phyloP scores from a whole-genome alignment of 163 green algal species.

The Coccomyxa subellipsoidea region DNA sequence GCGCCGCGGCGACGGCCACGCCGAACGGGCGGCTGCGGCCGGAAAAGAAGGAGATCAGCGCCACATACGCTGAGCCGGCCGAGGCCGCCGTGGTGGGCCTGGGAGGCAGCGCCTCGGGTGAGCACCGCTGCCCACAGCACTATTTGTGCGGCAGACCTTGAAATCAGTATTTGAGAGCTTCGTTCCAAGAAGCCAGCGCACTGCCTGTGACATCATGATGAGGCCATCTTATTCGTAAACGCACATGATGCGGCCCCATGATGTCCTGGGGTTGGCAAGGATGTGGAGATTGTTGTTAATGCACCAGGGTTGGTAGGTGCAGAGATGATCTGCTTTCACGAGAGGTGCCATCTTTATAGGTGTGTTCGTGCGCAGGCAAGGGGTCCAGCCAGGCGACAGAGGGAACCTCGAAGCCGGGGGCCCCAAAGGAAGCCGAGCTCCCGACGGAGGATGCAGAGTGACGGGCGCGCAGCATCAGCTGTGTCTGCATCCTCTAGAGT shows the following conservation, averaged over 20 bases:
- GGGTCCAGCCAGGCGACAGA: background rate
- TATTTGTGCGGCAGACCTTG: background rate
- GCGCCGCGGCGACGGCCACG: background rate
- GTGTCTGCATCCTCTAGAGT: background rate
- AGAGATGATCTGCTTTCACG: no score
- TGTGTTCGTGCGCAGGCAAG: background rate
- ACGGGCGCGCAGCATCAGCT: background rate
- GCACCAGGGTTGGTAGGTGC: no score
- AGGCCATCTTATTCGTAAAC: no score
- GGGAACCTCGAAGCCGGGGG: background rate
- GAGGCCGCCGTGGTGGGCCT: background rate
- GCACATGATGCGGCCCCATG: no score
- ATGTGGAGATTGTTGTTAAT: no score
- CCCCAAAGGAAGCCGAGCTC: background rate
- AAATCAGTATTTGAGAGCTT: no score
- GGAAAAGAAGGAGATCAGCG: background rate
- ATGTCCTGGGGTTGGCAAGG: no score
- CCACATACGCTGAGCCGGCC: background rate
- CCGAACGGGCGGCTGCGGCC: background rate
- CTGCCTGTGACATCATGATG: no score
- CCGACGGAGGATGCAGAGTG: background rate
- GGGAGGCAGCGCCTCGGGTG: background rate
- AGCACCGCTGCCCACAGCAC: background rate
- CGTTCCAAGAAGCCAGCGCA: no score
- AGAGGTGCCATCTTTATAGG: background rate